Conservation (phyloP, 768 basidiomycete genomes). For the Suillus ampliporus region DNA sequence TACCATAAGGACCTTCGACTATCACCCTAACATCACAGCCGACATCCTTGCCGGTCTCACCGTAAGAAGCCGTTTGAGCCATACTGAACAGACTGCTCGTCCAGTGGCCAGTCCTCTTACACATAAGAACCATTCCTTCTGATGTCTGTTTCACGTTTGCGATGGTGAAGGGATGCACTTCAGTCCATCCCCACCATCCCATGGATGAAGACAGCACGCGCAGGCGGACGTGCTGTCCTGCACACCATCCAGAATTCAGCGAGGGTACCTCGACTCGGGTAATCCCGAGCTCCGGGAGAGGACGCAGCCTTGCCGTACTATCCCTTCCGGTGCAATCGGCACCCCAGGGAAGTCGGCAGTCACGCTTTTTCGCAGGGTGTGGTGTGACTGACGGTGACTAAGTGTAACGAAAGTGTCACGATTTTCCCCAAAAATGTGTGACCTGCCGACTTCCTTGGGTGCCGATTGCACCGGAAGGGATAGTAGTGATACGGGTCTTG, state of each 20-base stretch:
- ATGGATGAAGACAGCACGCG: conserved; percentile 47
- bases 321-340: too few relatives aligned
- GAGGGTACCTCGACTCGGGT: conserved; percentile 53
- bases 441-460: too few relatives aligned
- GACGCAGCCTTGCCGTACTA: conserved; percentile 50
- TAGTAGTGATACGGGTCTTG: conserved; percentile 51
- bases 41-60: conserved; percentile 22
- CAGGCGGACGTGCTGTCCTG: conserved; percentile 65
- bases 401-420: too few relatives aligned
- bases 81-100: conserved; percentile 49
- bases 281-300: conserved; percentile 50
- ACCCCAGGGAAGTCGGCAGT: too few relatives aligned
- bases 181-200: conserved; percentile 46
- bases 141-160: conserved; percentile 47
- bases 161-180: conserved; percentile 60
- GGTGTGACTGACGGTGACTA: too few relatives aligned
- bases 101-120: conserved; percentile 57
- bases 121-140: conserved; percentile 54
- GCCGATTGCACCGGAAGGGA: too few relatives aligned
- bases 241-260: conserved; percentile 58
- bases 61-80: conserved; percentile 39
- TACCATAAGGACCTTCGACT: conserved; percentile 56
- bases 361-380: too few relatives aligned
- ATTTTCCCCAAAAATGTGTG: too few relatives aligned
- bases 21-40: conserved; percentile 38